Percentiles rank a stretch among this genome's conserved stretches.
phyloP scores from a whole-genome alignment of 1,284 basidiomycete species.

The Pseudozyma sp. region DNA sequence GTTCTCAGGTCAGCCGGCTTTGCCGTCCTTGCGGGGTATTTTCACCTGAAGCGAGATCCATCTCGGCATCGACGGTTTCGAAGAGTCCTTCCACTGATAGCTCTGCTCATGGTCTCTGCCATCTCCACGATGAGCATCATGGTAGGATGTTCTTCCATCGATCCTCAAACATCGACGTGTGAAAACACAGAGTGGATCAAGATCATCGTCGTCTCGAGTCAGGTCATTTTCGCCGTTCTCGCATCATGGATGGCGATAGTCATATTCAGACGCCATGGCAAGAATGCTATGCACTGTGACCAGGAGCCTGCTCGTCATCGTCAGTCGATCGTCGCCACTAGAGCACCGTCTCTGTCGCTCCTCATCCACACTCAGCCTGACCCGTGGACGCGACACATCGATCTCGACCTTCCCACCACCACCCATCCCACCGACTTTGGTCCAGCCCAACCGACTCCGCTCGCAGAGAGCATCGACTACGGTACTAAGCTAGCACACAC shows the following conservation, averaged over 20 bases:
- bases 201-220: slow-evolving; percentile 2
- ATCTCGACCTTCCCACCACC: slow-evolving; percentile 13
- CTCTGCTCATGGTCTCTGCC: not conserved
- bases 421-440: slow-evolving; percentile 4
- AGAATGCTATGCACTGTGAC: no score
- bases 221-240: slow-evolving; percentile 1
- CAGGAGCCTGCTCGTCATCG: not conserved
- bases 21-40: slow-evolving; percentile 1
- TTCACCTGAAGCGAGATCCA: not conserved
- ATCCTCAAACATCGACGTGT: not conserved
- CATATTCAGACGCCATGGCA: no score
- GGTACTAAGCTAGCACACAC: slow-evolving; percentile 3
- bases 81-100: not conserved
- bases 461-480: slow-evolving; percentile 14
- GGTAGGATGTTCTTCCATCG: not conserved
- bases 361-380: slow-evolving; percentile 34
- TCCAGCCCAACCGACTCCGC: no score
- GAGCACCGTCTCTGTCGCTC: slow-evolving; percentile 24
- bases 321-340: not conserved
- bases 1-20: slow-evolving; percentile 1
- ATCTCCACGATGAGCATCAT: not conserved
- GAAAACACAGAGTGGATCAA: slow-evolving; percentile 2
- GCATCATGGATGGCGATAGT: not conserved
- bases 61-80: not conserved
- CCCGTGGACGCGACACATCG: slow-evolving; percentile 20